phyloP scores from a whole-genome alignment of 768 basidiomycete genomes.

The Pholiota molesta region DNA sequence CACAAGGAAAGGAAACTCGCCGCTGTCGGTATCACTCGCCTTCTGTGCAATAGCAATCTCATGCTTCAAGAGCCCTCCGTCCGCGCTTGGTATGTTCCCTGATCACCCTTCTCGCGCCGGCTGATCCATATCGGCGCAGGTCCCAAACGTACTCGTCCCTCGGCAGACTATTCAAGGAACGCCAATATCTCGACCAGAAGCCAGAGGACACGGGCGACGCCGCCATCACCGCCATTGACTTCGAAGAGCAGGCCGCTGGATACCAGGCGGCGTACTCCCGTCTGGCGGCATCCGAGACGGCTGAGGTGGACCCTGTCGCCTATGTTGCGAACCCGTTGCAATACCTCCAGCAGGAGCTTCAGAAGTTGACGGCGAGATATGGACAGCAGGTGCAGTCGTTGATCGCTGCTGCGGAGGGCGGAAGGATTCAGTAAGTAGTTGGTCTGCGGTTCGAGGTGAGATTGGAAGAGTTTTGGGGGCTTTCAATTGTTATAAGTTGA shows the following conservation, averaged over 20 bases:
- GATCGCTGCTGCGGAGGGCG: conserved; percentile 33
- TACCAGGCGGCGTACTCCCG: conserved; percentile 96
- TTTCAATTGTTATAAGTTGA: neutral
- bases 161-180: conserved; percentile 76
- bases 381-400: conserved; percentile 40
- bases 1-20: conserved; percentile 85
- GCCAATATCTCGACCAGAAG: conserved; percentile 62
- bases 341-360: conserved; percentile 52
- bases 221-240: conserved; percentile 78
- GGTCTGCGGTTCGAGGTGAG: too few relatives aligned
- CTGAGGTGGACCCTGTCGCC: conserved; percentile 60
- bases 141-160: conserved; percentile 68
- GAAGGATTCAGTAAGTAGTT: conserved; percentile 13
- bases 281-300: conserved; percentile 77
- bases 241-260: conserved; percentile 86
- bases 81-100: conserved; percentile 59
- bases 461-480: neutral
- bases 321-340: conserved; percentile 60
- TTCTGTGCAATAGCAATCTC: conserved; percentile 73
- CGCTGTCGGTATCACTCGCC: conserved; percentile 75
- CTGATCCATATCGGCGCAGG: conserved; percentile 45
- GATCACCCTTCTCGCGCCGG: neutral
- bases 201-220: conserved; percentile 52
- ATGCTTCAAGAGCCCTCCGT: conserved; percentile 71
- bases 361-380: conserved; percentile 36